phyloP scores from a whole-genome alignment of 2,329 filamentous ascomycete species.

The Coleophoma crateriformis region DNA sequence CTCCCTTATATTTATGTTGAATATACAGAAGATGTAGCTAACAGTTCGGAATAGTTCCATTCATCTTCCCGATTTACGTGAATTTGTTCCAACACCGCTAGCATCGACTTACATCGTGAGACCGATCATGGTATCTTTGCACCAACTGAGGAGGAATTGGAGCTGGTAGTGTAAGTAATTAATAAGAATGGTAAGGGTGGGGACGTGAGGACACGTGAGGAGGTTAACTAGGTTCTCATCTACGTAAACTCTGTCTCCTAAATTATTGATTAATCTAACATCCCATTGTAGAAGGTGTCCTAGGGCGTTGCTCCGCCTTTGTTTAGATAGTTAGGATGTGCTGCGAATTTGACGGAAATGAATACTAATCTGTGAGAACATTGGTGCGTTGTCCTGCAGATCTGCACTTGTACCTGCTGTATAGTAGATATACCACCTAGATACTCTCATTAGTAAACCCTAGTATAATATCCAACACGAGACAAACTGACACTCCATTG shows the following conservation, averaged over 20 bases:
- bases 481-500: constrained; percentile 25
- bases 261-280: too few species aligned
- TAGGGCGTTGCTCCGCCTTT: constrained; percentile 47
- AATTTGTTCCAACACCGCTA: constrained; percentile 20
- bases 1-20: too few species aligned
- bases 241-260: too few species aligned
- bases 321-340: not conserved
- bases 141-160: constrained; percentile 10
- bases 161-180: constrained; percentile 6
- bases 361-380: constrained; percentile 40
- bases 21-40: too few species aligned
- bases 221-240: not conserved
- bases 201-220: not conserved
- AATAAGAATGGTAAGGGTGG: not conserved
- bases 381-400: constrained; percentile 43
- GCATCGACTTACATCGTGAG: constrained; percentile 19
- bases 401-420: constrained; percentile 40
- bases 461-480: not conserved
- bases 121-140: constrained; percentile 9
- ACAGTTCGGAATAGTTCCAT: constrained; percentile 5
- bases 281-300: constrained; percentile 32
- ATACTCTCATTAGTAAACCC: not conserved
- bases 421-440: constrained; percentile 50
- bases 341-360: not conserved
- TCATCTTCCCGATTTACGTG: constrained; percentile 22